Evolutionary conservation across 129 eudicot genomes (phyloP).

Genomic region (Kitagawia praeruptora): DNA sequence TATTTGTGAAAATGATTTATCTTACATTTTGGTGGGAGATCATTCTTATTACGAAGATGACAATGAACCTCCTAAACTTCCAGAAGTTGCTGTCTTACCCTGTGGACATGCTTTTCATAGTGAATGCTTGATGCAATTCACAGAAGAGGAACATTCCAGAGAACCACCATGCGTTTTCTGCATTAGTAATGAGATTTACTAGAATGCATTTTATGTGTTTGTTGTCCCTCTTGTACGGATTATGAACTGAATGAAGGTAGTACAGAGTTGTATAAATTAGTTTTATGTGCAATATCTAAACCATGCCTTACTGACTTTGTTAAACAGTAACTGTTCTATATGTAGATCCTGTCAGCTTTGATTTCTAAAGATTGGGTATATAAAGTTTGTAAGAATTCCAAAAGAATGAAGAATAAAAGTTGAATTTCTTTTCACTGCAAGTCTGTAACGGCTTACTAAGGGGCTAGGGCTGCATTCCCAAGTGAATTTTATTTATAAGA

Average conservation of each 20-base stretch:
- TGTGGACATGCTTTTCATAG: slow-evolving; percentile 58
- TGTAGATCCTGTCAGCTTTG: no score
- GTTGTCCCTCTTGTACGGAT: neutral
- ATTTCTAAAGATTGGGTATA: no score
- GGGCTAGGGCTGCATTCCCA: no score
- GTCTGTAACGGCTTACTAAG: no score
- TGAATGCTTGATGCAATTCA: slow-evolving; percentile 28
- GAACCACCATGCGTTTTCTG: slow-evolving; percentile 46
- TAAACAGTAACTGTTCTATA: neutral
- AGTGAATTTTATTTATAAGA: no score
- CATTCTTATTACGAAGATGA: slow-evolving; percentile 21
- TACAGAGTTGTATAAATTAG: neutral
- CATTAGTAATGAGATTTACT: slow-evolving; percentile 7
- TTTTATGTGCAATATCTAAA: neutral
- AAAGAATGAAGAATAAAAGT: no score
- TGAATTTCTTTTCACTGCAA: no score
- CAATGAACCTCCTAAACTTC: slow-evolving; percentile 28
- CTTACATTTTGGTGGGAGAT: slow-evolving; percentile 18
- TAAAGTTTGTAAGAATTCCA: no score
- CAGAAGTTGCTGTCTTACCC: slow-evolving; percentile 41
- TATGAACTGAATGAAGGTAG: neutral
- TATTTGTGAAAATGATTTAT: slow-evolving; percentile 40
- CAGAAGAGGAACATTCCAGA: slow-evolving; percentile 18
- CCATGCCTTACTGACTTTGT: neutral
- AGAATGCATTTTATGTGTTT: neutral